A percentile compares a stretch with the other conserved stretches of the same genome.
Evolutionary conservation across 768 basidiomycete species (phyloP).

Genomic region (Kockovaella imperatae): DNA sequence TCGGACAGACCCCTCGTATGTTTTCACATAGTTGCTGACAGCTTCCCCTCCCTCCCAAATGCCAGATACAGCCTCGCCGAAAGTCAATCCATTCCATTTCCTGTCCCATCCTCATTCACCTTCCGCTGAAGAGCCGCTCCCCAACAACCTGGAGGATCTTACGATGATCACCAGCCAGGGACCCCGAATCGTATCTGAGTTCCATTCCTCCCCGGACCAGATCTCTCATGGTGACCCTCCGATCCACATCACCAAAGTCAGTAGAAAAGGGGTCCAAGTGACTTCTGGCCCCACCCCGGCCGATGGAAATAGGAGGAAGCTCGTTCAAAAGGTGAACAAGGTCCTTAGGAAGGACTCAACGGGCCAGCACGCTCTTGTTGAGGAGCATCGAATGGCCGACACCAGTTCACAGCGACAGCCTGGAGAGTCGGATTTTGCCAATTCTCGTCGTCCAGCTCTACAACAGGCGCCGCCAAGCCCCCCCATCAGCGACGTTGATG

Average conservation of each 20-base stretch:
- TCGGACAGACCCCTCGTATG: too few species aligned
- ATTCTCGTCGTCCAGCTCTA: constrained; percentile 6
- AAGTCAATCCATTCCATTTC: constrained; percentile 41
- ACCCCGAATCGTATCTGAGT: too few species aligned
- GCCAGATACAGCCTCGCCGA: too few species aligned
- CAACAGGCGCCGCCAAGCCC: constrained; percentile 39
- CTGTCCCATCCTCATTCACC: constrained; percentile 26
- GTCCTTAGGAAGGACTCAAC: constrained; percentile 18
- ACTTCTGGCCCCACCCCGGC: constrained; percentile 2
- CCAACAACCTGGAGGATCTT: constrained; percentile 20
- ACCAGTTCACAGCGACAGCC: too few species aligned
- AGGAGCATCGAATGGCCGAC: neutral
- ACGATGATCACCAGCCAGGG: too few species aligned
- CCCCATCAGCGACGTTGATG: constrained; percentile 34
- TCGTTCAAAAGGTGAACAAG: constrained; percentile 24
- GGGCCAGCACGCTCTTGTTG: neutral
- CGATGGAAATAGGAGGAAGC: too few species aligned
- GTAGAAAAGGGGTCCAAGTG: constrained; percentile 26
- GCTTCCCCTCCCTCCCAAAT: too few species aligned
- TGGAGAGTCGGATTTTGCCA: too few species aligned
- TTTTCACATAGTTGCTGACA: too few species aligned
- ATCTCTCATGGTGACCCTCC: too few species aligned
- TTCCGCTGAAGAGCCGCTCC: constrained; percentile 24
- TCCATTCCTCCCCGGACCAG: too few species aligned
- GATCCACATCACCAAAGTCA: constrained; percentile 40